These are phyloP conservation scores for Thymus mandschuricus DNA, from an alignment of 257 asterid genomes.

Conservation along the genomic window DNA sequence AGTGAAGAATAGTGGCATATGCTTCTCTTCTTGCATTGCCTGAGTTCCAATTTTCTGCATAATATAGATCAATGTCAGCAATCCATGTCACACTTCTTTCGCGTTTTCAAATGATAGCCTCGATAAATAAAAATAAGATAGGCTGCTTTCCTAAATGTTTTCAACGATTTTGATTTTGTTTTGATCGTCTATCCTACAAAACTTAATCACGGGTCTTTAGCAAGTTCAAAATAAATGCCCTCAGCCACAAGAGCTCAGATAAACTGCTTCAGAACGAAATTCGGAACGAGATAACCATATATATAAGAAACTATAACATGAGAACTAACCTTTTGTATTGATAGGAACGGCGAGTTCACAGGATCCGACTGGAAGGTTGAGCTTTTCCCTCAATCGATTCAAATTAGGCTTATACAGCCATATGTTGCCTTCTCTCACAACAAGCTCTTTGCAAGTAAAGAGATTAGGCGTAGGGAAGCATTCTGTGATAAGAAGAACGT, in stretches of 20 bases:
- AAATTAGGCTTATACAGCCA: slow-evolving; percentile 85
- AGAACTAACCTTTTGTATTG: slow-evolving; percentile 63
- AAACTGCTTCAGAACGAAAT: too few relatives aligned
- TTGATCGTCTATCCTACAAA: too few relatives aligned
- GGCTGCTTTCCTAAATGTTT: too few relatives aligned
- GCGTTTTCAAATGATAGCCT: not conserved
- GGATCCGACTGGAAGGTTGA: slow-evolving; percentile 84
- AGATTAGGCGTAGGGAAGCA: slow-evolving; percentile 88
- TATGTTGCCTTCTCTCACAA: slow-evolving; percentile 62
- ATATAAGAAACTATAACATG: not conserved
- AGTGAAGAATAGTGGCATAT: slow-evolving; percentile 87
- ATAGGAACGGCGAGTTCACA: slow-evolving; percentile 95
- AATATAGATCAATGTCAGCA: slow-evolving; percentile 5
- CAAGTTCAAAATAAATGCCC: too few relatives aligned
- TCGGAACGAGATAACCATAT: not conserved
- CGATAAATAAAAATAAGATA: too few relatives aligned
- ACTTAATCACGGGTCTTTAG: too few relatives aligned
- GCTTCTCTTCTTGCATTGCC: slow-evolving; percentile 76
- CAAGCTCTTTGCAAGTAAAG: slow-evolving; percentile 80
- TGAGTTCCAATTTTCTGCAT: slow-evolving; percentile 63
- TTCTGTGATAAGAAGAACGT: slow-evolving; percentile 68
- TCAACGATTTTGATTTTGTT: too few relatives aligned
- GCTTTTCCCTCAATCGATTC: slow-evolving; percentile 66
- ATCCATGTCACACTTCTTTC: not conserved
- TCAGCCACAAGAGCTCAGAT: not conserved